phyloP scores from a whole-genome alignment of 257 asterid genomes.

The Solanum verrucosum region DNA sequence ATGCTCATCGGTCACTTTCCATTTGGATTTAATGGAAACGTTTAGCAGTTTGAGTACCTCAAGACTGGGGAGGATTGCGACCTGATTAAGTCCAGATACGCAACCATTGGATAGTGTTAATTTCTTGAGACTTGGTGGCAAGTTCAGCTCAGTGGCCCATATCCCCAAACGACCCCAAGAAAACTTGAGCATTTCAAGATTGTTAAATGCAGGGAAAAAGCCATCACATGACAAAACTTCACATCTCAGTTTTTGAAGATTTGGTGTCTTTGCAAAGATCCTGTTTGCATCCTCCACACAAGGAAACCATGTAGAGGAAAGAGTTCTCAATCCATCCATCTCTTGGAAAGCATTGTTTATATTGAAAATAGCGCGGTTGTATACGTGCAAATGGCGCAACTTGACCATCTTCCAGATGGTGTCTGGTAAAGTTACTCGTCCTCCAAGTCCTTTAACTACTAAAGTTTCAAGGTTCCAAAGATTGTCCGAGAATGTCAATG shows the following conservation, averaged over 20 bases:
- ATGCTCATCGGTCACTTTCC: neutral
- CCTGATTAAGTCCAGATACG: neutral
- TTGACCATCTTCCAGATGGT: neutral
- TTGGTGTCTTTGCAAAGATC: neutral
- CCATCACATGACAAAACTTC: neutral
- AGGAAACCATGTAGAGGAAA: neutral
- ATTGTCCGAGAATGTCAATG: neutral
- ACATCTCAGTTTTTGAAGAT: neutral
- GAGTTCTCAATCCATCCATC: neutral
- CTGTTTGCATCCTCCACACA: neutral
- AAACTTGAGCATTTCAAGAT: neutral
- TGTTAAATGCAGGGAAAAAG: neutral
- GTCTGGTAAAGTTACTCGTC: neutral
- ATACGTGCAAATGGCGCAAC: neutral
- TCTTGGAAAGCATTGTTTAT: neutral
- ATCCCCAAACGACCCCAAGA: neutral
- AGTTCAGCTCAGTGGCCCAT: neutral
- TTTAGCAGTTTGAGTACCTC: neutral
- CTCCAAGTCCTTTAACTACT: neutral
- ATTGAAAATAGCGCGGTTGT: neutral
- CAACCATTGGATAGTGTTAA: neutral
- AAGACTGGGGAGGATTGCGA: neutral
- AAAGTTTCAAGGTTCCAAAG: neutral
- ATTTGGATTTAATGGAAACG: neutral
- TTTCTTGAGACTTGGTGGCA: neutral